Percentiles rank a stretch among this genome's conserved stretches.
Evolutionary conservation across 1,139 yeast species (phyloP).

Genomic region (Ashbya aceris): DNA sequence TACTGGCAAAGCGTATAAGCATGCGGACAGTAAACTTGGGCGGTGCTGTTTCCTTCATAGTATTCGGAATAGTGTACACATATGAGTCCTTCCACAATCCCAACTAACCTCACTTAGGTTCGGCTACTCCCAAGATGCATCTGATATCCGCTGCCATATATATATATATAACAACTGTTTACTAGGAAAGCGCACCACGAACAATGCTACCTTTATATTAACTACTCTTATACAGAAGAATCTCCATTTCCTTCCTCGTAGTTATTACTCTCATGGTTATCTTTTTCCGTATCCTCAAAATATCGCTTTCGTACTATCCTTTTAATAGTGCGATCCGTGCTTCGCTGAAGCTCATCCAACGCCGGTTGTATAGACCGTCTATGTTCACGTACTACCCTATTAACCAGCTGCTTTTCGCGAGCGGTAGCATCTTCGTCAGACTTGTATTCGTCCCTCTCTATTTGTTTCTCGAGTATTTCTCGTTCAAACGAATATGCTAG

Average conservation of each 20-base stretch:
- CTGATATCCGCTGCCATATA: background rate
- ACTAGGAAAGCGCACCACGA: no score
- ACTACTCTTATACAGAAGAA: no score
- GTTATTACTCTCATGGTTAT: background rate
- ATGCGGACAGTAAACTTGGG: constrained; percentile 88
- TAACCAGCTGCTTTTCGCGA: no score
- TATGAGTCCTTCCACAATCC: constrained; percentile 42
- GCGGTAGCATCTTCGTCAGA: no score
- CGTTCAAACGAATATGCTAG: constrained; percentile 30
- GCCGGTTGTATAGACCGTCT: constrained; percentile 33
- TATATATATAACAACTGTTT: no score
- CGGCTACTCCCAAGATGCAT: background rate
- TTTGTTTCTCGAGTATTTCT: constrained; percentile 21
- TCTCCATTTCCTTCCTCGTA: no score
- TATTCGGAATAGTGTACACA: constrained; percentile 75
- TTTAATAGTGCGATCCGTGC: constrained; percentile 35
- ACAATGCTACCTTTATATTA: no score
- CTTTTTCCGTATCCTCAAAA: constrained; percentile 5
- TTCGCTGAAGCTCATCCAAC: constrained; percentile 31
- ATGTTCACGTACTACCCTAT: background rate
- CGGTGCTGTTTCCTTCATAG: constrained; percentile 77
- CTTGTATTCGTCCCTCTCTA: no score
- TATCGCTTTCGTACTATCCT: constrained; percentile 34
- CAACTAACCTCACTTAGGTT: constrained; percentile 4
- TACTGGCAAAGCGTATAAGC: constrained; percentile 79